Base-by-base conservation (phyloP, 805 yeast genomes). In the Huiozyma naganishii region DNA sequence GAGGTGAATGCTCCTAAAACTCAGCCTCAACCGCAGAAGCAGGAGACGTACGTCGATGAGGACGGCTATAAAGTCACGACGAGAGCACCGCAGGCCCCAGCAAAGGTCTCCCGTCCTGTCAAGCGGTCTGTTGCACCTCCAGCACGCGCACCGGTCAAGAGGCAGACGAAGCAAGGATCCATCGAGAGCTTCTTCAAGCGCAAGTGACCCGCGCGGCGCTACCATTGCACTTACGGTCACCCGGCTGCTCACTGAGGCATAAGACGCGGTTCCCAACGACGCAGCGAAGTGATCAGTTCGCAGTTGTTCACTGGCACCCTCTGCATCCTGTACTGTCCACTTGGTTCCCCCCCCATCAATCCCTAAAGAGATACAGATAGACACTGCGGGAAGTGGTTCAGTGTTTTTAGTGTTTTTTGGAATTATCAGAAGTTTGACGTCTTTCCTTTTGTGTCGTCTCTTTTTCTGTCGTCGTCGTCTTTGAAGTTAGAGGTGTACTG, bases 11-110 rank as follows among this genome's bases (percentile, higher is more conserved):
- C 36, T 13, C 42, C 30, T n/a, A 48, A 44, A 43, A 48, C 43
- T 13, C 44, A 45, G 27, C 27, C 44, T 5, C 29, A 27, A 10
- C 33, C 28, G 17, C 9, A 11, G 11, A 11, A 9, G 33, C 10
- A 34, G 17, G 37, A 36, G 10, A 47, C 55, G 1, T 57, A 52
- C 36, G 50, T 58, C 3, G 66, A 62, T 41, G 59, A 59, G 10
- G 66, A 62, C 27, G 66, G 66, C 6, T 62, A 59, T 43, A 55
- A 52, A 29, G 65, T 62, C 9, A 60, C 65, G 5, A 52, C 52
- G 43, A 54, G 35, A 6, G 37, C 51, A 6, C 42, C 54, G 29
- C 41, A 52, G 5, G 44, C 52, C 3, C 44, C 50, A 23, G 36
- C 40, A 17, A 29, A 45, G 8, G 35, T 46, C n/a, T 35, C 39